Base-by-base conservation (phyloP, 164 flowering plant species). In the Vitis rupestris region DNA sequence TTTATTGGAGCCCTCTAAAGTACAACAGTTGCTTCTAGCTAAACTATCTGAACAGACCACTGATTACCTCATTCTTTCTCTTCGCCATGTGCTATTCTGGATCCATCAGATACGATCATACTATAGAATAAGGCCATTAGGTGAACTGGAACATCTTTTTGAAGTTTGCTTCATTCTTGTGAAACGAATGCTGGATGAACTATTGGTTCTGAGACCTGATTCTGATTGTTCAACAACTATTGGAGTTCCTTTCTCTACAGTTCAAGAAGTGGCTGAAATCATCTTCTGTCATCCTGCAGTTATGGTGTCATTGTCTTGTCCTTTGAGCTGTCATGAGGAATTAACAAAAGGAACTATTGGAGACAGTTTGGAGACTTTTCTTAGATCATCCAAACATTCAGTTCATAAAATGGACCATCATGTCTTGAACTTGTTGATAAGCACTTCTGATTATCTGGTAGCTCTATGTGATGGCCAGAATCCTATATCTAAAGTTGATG, bases 51-150 rank as follows among this genome's bases (percentile, higher is more conserved):
- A 76, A 50, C 63, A 62, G 57, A 66, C 75, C 56, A 47, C 64
- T 75, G 86, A 81, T 79, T 70, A 68, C 56, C 70, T 70, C 10
- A 48, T 84, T 66, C 78, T 85, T 19, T 78, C 84, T 67, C 65
- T 95, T 58, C 85, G 81, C 57, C 84, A 82, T 73, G 72, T 88
- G 69, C 82, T 95, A 23, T 95, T 91, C 78, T 95, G 96, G 91
- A 61, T 83, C 49, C 73, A 83, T 78, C 93, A 87, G 75, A 66
- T 86, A 74, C 83, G 60, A 57, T 65, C 65, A 48, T 81, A 81
- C 57, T 79, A 66, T 67, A 76, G 76, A 79, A 64, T 61, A 74
- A 70, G 75, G n/a, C 87, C 90, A 61, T 69, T 51, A 63, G 58
- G 17, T 37, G 77, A 80, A 75, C 77, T 87, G 49, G 76, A 82